Percentiles rank a stretch among this genome's conserved stretches.
phyloP scores from a whole-genome alignment of 441 rosid genomes.

The Gossypium gossypioides region DNA sequence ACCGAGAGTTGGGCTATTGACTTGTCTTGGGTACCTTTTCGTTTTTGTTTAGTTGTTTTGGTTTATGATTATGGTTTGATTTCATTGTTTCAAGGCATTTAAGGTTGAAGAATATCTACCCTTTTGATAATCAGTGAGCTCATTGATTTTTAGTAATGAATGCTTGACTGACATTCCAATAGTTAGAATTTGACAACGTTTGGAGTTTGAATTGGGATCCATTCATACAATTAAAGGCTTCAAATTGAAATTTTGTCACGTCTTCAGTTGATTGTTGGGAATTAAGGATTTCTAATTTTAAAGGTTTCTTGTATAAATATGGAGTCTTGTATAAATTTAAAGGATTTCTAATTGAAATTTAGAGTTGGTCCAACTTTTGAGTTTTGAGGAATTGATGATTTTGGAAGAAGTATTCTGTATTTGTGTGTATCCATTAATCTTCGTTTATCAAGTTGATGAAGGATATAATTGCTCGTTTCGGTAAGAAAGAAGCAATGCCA shows the following conservation, averaged over 20 bases:
- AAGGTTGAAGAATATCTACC: not conserved
- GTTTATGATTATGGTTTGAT: not conserved
- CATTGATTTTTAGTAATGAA: slow-evolving; percentile 1
- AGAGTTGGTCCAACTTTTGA: not conserved
- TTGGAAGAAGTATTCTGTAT: not conserved
- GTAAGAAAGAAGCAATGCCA: slow-evolving; percentile 78
- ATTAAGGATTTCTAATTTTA: not conserved
- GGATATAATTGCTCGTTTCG: slow-evolving; percentile 91
- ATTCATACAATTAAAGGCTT: not conserved
- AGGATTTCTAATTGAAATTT: too few relatives aligned
- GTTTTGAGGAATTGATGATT: not conserved
- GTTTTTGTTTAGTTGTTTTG: not conserved
- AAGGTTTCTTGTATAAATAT: not conserved
- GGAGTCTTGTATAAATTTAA: too few relatives aligned
- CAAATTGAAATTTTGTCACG: not conserved
- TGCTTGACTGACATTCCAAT: not conserved
- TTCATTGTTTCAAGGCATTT: not conserved
- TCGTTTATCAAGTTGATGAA: slow-evolving; percentile 14
- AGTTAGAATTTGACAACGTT: not conserved
- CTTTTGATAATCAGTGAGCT: not conserved
- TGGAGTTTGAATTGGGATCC: not conserved
- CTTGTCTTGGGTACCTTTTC: slow-evolving; percentile 63
- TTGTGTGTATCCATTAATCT: not conserved
- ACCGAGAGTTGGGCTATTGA: slow-evolving; percentile 93
- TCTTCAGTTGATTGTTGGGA: not conserved